Evolutionary conservation across 2,329 filamentous ascomycete species (phyloP), one percentile per base, ranked within the genome.

Genomic region (Hymenoscyphus fructigenus): DNA sequence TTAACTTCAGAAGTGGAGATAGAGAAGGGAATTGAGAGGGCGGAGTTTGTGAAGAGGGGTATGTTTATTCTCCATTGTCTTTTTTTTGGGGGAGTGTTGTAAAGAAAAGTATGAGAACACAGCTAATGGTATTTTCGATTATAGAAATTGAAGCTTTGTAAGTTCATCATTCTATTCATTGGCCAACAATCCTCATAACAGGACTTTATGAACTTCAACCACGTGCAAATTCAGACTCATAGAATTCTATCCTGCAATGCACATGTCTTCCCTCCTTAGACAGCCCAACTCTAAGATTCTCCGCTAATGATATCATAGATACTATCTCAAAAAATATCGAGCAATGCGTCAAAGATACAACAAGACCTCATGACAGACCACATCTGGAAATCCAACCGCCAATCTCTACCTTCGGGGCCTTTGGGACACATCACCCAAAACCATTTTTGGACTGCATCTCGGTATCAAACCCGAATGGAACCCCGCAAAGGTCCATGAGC

Each of bases 31-130:
- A 92, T 99, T 63, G 83, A 85, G 50, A 83, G 89, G 66, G 94
- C 93, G 0, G 87, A 96, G 70, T 97, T 91, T 77, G 92, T 98
- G 3, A 96, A 92, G 78, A 97, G 96, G 83, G 92, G 92, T 92
- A 74, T 64, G 75, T 64, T 62, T 41, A 23, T 17, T 34, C 36
- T 23, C 20, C 9, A 1, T 14, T 53, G 20, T 20, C 23, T n/a
- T 1, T 23, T 28, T 20, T 14, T n/a, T 44, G 20, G 12, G 20
- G 34, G 9, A 6, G 69, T 14, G 20, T 5, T 23, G 6, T 5
- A 3, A 53, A 10, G 10, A 12, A 5, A 23, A 20, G 3, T 1
- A 53, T 12, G 20, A 26, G 47, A 26, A 26, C 20, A 26, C 12
- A 12, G 20, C 47, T 53, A 53, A 53, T 4, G 5, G 14, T 15